Conservation (phyloP, 1,284 basidiomycete genomes). For the Rhodotorula sp. region DNA sequence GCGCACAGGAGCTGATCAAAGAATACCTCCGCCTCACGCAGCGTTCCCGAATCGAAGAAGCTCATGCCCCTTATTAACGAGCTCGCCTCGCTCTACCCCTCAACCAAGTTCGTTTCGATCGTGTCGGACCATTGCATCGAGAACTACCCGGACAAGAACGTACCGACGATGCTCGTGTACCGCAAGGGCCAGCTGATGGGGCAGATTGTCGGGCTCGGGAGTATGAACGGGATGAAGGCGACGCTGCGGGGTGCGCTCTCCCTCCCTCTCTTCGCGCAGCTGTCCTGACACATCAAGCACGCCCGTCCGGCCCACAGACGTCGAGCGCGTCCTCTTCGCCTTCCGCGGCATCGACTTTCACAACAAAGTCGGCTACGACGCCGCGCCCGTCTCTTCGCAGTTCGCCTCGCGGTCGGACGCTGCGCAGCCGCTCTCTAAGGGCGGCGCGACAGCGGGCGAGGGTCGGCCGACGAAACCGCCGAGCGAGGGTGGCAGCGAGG, state of each 20-base stretch:
- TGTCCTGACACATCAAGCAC: neutral
- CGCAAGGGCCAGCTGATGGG: constrained; percentile 83
- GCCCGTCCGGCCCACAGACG: constrained; percentile 18
- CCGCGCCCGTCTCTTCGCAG: constrained; percentile 23
- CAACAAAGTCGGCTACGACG: constrained; percentile 40
- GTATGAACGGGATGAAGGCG: constrained; percentile 66
- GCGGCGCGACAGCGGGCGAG: neutral
- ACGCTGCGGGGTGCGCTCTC: constrained; percentile 70
- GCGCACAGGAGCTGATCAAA: neutral
- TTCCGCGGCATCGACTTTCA: constrained; percentile 45
- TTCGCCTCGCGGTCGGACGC: constrained; percentile 26
- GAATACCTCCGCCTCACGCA: constrained; percentile 52
- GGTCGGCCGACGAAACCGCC: constrained; percentile 6
- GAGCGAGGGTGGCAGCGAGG: neutral
- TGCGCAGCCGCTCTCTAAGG: constrained; percentile 12
- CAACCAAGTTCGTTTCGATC: constrained; percentile 94
- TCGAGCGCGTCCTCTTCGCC: constrained; percentile 44
- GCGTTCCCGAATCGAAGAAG: constrained; percentile 75
- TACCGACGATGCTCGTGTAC: constrained; percentile 92
- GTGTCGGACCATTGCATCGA: constrained; percentile 94
- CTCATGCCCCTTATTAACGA: constrained; percentile 69
- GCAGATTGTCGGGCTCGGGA: constrained; percentile 75
- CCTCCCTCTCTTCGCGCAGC: neutral
- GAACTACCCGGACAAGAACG: constrained; percentile 86
- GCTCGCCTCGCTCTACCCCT: constrained; percentile 78